Evolutionary conservation across 306 rosid genomes (phyloP).

Genomic region (Ochetophila trinervis): DNA sequence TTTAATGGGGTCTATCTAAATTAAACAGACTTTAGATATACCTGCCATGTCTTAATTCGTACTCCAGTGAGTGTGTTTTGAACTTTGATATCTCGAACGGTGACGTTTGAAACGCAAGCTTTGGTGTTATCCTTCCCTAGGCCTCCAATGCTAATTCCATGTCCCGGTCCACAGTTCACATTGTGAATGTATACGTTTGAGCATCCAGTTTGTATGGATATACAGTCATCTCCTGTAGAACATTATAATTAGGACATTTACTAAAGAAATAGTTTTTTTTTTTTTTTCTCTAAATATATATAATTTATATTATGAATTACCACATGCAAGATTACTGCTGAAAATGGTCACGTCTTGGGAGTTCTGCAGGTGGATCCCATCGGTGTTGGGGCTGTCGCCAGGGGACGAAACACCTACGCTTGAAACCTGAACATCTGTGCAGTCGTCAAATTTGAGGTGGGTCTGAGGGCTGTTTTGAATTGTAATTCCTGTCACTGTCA

Average conservation of each 20-base stretch:
- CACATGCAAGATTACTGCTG: slow-evolving; percentile 57
- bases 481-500: slow-evolving; percentile 59
- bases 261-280: neutral
- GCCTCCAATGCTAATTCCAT: slow-evolving; percentile 68
- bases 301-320: slow-evolving; percentile 25
- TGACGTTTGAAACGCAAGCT: slow-evolving; percentile 80
- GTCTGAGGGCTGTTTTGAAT: slow-evolving; percentile 67
- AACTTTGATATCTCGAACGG: slow-evolving; percentile 56
- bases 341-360: slow-evolving; percentile 48
- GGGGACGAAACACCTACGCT: slow-evolving; percentile 51
- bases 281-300: neutral
- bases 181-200: slow-evolving; percentile 56
- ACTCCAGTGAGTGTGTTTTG: slow-evolving; percentile 63
- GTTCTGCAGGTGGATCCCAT: slow-evolving; percentile 78
- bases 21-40: slow-evolving; percentile 1
- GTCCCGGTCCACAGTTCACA: slow-evolving; percentile 76
- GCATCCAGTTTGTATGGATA: slow-evolving; percentile 74
- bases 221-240: slow-evolving; percentile 67
- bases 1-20: neutral
- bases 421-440: slow-evolving; percentile 56
- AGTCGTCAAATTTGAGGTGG: slow-evolving; percentile 64
- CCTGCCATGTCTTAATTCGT: slow-evolving; percentile 95
- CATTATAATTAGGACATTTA: neutral
- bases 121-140: slow-evolving; percentile 59
- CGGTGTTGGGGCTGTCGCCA: slow-evolving; percentile 71